A percentile compares a stretch with the other conserved stretches of the same genome.
Conservation (phyloP, 805 yeast genomes). For the Pichia insulana region DNA sequence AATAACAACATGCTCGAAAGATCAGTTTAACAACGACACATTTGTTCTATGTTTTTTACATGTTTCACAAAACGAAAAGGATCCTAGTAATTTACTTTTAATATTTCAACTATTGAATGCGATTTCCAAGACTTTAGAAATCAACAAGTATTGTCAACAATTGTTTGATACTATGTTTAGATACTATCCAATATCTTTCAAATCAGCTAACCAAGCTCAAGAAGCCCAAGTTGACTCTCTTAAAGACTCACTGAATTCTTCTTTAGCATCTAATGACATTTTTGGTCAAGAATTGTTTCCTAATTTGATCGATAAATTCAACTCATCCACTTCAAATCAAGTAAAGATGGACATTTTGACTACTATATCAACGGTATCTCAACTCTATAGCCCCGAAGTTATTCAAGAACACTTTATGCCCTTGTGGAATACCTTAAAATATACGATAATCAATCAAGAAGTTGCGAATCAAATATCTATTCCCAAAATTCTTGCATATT, state of each 20-base stretch:
- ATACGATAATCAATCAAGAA: slow-evolving; percentile 79
- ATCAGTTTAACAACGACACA: slow-evolving; percentile 26
- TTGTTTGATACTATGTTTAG: slow-evolving; percentile 86
- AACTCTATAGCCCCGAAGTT: slow-evolving; percentile 39
- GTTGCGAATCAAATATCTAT: slow-evolving; percentile 24
- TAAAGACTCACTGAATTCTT: slow-evolving; percentile 49
- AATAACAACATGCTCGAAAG: slow-evolving; percentile 23
- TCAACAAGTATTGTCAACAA: slow-evolving; percentile 44
- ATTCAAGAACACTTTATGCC: slow-evolving; percentile 57
- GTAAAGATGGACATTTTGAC: slow-evolving; percentile 68
- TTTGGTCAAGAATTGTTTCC: slow-evolving; percentile 72
- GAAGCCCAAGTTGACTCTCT: slow-evolving; percentile 69
- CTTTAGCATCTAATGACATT: slow-evolving; percentile 50
- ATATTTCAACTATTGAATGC: slow-evolving; percentile 51
- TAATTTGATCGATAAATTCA: slow-evolving; percentile 67
- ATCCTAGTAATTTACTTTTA: slow-evolving; percentile 74
- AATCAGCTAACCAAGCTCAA: slow-evolving; percentile 89
- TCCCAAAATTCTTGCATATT: slow-evolving; percentile 21
- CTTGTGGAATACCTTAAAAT: slow-evolving; percentile 83
- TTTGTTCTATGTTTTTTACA: slow-evolving; percentile 53
- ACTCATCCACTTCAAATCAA: slow-evolving; percentile 56
- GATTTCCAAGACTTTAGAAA: slow-evolving; percentile 37
- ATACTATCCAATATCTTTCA: slow-evolving; percentile 92
- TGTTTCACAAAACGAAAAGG: slow-evolving; percentile 82
- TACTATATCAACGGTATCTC: slow-evolving; percentile 51